Conservation (phyloP, 2,329 filamentous ascomycete species). For the Cladosporium phlei region DNA sequence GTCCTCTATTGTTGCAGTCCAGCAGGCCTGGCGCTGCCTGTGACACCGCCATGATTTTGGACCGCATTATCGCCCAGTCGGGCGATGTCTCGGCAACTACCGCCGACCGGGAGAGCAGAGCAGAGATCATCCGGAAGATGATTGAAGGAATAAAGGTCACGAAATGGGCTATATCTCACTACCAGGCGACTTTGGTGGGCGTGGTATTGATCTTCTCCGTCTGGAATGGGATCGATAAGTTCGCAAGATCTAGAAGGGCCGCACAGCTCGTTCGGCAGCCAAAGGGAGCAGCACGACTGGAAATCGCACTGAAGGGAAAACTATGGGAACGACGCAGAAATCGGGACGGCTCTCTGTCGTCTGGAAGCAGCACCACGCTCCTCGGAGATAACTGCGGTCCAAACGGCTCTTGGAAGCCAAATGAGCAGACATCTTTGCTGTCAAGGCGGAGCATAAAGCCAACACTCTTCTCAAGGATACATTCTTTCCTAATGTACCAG, state of each 20-base stretch:
- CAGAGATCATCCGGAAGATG: constrained; percentile 2
- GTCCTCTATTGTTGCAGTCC: not conserved
- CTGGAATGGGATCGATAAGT: constrained; percentile 35
- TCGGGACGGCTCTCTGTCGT: not conserved
- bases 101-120: not conserved
- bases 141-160: constrained; percentile 16
- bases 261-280: constrained; percentile 8
- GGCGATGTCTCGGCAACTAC: not conserved
- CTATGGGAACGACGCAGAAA: constrained; percentile 2
- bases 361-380: constrained; percentile 9
- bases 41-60: constrained; percentile 1
- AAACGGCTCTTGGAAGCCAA: not conserved
- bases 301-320: not conserved
- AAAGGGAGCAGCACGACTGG: not conserved
- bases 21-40: not conserved
- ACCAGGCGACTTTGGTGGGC: constrained; percentile 37
- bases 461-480: constrained; percentile 14
- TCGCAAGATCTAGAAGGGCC: constrained; percentile 12
- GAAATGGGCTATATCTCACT: constrained; percentile 35
- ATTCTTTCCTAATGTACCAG: constrained; percentile 49
- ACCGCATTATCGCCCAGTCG: constrained; percentile 8
- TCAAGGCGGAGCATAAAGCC: constrained; percentile 1
- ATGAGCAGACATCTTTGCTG: not conserved
- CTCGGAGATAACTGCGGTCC: not conserved
- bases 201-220: constrained; percentile 35